Base-by-base conservation (phyloP, 2,329 filamentous ascomycete genomes). In the Talaromyces atroroseus region DNA sequence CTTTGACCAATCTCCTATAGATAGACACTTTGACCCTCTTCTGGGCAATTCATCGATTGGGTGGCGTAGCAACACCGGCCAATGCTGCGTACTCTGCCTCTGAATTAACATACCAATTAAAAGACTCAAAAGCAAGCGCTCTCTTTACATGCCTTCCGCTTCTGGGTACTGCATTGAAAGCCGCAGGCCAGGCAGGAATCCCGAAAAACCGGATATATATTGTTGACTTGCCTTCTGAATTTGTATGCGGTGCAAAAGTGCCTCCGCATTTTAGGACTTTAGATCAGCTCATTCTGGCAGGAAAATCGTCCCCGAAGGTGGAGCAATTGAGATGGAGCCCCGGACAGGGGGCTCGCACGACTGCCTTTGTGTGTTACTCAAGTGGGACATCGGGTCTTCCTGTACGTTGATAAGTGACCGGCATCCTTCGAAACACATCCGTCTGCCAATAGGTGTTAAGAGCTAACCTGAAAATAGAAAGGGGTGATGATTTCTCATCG, bases 401-500 rank as follows among this genome's bases (percentile, higher is more conserved):
- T 16, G 86, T 88, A 76, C 65, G 78, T 68, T 7, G 40, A 24
- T n/a, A 3, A 20, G 38, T 42, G 36, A 5, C 18, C 12, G 6
- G 8, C 11, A 16, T 20, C 46, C 8, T 48, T 48, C 23, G 21
- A 40, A 0, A 32, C 21, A 16, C 5, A 14, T 6, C 32, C 14
- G 16, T 12, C 34, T 34, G 14, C 32, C 16, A 2, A 12, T 34
- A 26, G 4, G 24, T 26, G 24, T 36, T 36, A 14, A 32, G 8
- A n/a, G 29, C 60, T 67, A 49, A 66, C 36, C 18, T 24, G 11
- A 26, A 40, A 34, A 26, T 57, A 88, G 83, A 90, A 91, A 86
- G 89, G 88, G 46, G 89, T 92, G 53, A 90, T 89, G 85, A 88
- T 92, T 58, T 88, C 87, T 3, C 89, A 92, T 67, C 75, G 75